Conservation (phyloP, 73 alveolate genomes). For the Uronychia setigera region DNA sequence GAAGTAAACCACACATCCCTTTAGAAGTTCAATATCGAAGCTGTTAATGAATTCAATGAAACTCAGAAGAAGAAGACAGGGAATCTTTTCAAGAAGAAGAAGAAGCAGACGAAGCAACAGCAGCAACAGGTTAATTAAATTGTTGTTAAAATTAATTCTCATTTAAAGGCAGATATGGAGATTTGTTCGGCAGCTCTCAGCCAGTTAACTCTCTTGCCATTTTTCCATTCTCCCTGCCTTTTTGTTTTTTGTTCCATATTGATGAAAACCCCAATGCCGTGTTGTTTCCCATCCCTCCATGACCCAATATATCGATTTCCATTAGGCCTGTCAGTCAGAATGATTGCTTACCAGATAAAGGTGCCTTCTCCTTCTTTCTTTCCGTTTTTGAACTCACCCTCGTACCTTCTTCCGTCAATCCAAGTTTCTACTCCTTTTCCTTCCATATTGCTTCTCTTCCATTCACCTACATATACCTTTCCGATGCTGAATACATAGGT, state of each 20-base stretch:
- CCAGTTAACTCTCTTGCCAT: constrained; percentile 45
- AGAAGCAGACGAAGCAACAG: neutral
- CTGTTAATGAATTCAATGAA: neutral
- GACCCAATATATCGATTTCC: constrained; percentile 77
- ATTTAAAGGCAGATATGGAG: neutral
- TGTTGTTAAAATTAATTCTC: neutral
- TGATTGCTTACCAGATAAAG: neutral
- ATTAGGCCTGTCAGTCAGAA: constrained; percentile 57
- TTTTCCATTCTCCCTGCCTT: constrained; percentile 55
- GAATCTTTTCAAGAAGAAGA: neutral
- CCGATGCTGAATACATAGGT: neutral
- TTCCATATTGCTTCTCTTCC: constrained; percentile 54
- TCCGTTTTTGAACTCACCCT: constrained; percentile 44
- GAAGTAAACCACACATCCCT: neutral
- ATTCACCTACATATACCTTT: neutral
- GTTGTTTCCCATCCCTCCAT: constrained; percentile 69
- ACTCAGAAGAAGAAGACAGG: neutral
- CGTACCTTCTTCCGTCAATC: constrained; percentile 57
- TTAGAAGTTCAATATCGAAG: neutral
- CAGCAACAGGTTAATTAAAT: neutral
- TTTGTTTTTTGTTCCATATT: constrained; percentile 26
- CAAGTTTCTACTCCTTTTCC: constrained; percentile 67
- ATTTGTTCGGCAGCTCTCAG: constrained; percentile 28
- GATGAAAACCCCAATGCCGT: constrained; percentile 82
- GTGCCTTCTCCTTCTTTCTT: constrained; percentile 56